A percentile compares a stretch with the other conserved stretches of the same genome.
Conservation (phyloP, 495 filamentous ascomycete genomes). For the Neurospora sp. region DNA sequence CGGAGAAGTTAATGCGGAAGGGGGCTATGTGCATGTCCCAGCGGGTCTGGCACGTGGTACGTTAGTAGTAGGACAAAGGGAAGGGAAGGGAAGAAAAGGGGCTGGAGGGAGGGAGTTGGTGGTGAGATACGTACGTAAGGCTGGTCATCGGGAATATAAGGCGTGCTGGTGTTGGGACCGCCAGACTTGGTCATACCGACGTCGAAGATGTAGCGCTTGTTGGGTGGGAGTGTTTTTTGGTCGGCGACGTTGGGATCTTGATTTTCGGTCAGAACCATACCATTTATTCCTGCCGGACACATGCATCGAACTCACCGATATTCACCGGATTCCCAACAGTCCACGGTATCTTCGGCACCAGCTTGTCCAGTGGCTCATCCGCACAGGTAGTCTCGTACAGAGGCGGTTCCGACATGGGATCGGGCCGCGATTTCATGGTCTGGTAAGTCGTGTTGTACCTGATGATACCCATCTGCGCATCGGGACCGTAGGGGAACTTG, state of each 20-base stretch:
- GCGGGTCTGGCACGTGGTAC: not conserved
- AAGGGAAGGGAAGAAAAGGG: too few species aligned
- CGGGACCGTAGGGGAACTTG: slow-evolving; percentile 6
- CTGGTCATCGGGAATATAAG: slow-evolving; percentile 3
- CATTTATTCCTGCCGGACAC: too few species aligned
- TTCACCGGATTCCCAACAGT: slow-evolving; percentile 7
- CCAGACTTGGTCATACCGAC: slow-evolving; percentile 4
- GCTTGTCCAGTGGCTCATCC: slow-evolving; percentile 5
- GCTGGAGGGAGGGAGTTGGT: too few species aligned
- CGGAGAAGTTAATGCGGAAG: slow-evolving; percentile 30
- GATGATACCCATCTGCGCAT: slow-evolving; percentile 9
- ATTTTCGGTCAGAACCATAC: not conserved
- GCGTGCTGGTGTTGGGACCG: slow-evolving; percentile 4
- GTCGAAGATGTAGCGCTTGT: slow-evolving; percentile 6
- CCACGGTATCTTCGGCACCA: slow-evolving; percentile 2
- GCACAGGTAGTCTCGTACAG: slow-evolving; percentile 5
- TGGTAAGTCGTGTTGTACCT: slow-evolving; percentile 1
- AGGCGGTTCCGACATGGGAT: slow-evolving; percentile 8
- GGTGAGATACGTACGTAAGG: not conserved
- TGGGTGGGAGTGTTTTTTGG: not conserved
- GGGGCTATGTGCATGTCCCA: slow-evolving; percentile 6
- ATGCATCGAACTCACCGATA: not conserved
- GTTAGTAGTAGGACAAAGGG: not conserved
- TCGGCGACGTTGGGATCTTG: not conserved
- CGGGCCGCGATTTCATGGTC: not conserved